phyloP scores from a whole-genome alignment of 1,284 basidiomycete species.

The Cryptococcus wingfieldii region DNA sequence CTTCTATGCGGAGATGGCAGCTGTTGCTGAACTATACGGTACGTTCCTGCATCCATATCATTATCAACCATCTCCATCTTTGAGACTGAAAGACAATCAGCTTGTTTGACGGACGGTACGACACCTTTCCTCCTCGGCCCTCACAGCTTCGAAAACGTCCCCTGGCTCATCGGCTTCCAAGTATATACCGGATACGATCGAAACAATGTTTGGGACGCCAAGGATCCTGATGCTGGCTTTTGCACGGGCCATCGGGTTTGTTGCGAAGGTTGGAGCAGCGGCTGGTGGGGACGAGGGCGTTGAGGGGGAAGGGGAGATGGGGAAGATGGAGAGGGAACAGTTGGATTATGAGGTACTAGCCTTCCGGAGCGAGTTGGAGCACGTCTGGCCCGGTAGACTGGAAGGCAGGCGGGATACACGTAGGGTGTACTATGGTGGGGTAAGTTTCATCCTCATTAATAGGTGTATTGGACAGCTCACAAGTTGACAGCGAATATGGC shows the following conservation, averaged over 20 bases:
- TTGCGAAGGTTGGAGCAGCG: neutral
- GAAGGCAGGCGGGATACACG: neutral
- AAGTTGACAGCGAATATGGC: slow-evolving; percentile 4
- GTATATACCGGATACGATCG: slow-evolving; percentile 3
- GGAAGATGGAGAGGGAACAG: neutral
- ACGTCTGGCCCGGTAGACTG: slow-evolving; percentile 3
- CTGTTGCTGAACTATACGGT: slow-evolving; percentile 5
- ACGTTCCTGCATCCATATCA: neutral
- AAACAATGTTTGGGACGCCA: slow-evolving; percentile 3
- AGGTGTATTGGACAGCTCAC: neutral
- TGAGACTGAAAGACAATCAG: neutral
- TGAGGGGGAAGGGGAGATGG: neutral
- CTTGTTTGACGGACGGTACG: slow-evolving; percentile 4
- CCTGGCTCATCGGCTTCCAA: slow-evolving; percentile 1
- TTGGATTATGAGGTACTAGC: neutral
- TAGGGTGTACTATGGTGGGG: slow-evolving; percentile 3
- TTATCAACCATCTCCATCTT: neutral
- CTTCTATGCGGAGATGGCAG: slow-evolving; percentile 4
- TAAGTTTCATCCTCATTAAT: neutral
- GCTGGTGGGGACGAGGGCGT: too few species aligned
- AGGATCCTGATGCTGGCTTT: neutral
- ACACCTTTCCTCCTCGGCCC: neutral
- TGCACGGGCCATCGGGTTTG: neutral
- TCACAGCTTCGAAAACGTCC: neutral
- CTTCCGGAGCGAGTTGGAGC: slow-evolving; percentile 3